Evolutionary conservation across 2,329 filamentous ascomycete species (phyloP).

Genomic region (Orbilia quercus): DNA sequence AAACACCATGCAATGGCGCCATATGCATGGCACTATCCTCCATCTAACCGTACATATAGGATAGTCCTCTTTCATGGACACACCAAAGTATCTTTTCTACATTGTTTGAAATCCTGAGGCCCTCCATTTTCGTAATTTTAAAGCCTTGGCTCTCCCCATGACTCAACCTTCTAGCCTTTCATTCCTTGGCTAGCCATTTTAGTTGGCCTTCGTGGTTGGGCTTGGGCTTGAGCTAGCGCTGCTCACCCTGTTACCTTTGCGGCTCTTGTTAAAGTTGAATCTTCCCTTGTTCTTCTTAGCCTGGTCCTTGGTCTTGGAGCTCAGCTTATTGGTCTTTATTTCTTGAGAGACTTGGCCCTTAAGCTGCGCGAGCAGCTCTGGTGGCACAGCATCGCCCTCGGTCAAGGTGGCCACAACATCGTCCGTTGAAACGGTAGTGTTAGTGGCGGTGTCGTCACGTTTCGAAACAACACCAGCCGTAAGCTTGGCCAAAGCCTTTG

Average conservation of each 20-base stretch:
- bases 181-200: too few species aligned
- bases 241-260: not conserved
- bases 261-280: not conserved
- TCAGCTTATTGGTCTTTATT: not conserved
- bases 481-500: not conserved
- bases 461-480: not conserved
- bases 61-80: too few species aligned
- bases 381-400: slow-evolving; percentile 22
- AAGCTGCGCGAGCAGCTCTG: not conserved
- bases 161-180: too few species aligned
- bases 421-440: not conserved
- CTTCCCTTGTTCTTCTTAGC: not conserved
- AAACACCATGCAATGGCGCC: too few species aligned
- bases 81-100: too few species aligned
- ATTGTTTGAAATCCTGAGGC: too few species aligned
- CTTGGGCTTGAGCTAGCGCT: not conserved
- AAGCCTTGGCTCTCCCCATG: too few species aligned
- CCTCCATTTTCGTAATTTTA: too few species aligned
- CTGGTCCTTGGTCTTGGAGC: not conserved
- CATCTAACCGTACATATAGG: too few species aligned
- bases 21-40: too few species aligned
- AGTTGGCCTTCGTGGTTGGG: too few species aligned
- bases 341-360: not conserved
- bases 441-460: slow-evolving; percentile 6
- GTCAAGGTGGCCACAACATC: slow-evolving; percentile 15